These are phyloP conservation scores for Auricularia auricula-judae DNA, from an alignment of 768 basidiomycete species.

Conservation along the genomic window DNA sequence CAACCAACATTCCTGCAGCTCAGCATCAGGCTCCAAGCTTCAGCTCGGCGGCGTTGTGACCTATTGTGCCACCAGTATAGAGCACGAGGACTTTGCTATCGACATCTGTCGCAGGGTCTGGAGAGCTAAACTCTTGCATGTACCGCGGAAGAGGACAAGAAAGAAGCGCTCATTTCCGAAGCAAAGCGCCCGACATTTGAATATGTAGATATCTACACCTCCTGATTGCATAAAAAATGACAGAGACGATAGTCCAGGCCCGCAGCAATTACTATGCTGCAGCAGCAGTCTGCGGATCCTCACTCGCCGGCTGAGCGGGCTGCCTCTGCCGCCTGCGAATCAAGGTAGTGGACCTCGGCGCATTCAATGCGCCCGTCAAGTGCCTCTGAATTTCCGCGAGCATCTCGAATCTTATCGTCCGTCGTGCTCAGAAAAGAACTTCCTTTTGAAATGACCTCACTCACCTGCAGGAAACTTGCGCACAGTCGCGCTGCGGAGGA, in stretches of 20 bases:
- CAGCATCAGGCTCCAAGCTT: neutral
- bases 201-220: no score
- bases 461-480: slow-evolving; percentile 82
- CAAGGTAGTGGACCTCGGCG: slow-evolving; percentile 51
- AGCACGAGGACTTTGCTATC: neutral
- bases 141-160: no score
- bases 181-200: no score
- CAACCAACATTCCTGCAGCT: slow-evolving; percentile 54
- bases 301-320: no score
- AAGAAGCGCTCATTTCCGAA: no score
- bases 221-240: no score
- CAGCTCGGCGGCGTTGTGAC: neutral
- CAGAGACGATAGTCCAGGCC: no score
- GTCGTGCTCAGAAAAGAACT: neutral
- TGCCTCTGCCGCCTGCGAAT: slow-evolving; percentile 1
- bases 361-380: slow-evolving; percentile 47
- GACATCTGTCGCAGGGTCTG: neutral
- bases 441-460: slow-evolving; percentile 14
- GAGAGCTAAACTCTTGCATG: neutral
- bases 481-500: slow-evolving; percentile 70
- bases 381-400: slow-evolving; percentile 89
- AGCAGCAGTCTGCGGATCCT: no score
- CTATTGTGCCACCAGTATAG: neutral
- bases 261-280: no score
- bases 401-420: slow-evolving; percentile 60